phyloP scores from a whole-genome alignment of 768 basidiomycete genomes.

The Holtermannia corniformis region DNA sequence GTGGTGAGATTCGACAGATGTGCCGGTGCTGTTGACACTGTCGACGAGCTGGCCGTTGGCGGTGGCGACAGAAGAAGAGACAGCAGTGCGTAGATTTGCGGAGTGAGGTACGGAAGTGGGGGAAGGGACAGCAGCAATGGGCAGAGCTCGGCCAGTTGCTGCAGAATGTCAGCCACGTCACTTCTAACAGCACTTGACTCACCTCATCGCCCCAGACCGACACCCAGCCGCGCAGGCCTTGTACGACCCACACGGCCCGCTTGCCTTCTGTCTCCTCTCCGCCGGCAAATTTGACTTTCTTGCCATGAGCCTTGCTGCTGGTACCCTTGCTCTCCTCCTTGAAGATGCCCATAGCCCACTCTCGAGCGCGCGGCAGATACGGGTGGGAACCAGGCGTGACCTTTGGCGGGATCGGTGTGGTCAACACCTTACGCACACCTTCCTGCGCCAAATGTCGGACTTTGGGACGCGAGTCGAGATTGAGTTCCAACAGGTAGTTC shows the following conservation, averaged over 20 bases:
- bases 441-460: slow-evolving; percentile 86
- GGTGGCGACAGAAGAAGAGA: slow-evolving; percentile 59
- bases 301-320: slow-evolving; percentile 53
- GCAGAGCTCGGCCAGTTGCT: slow-evolving; percentile 66
- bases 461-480: slow-evolving; percentile 82
- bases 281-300: slow-evolving; percentile 48
- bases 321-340: slow-evolving; percentile 55
- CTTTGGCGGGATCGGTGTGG: slow-evolving; percentile 65
- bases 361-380: slow-evolving; percentile 68
- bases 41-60: slow-evolving; percentile 18
- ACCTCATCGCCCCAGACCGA: slow-evolving; percentile 54
- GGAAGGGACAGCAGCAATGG: slow-evolving; percentile 68
- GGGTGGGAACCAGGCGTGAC: slow-evolving; percentile 57
- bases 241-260: slow-evolving; percentile 52
- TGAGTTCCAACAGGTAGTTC: slow-evolving; percentile 70
- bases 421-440: slow-evolving; percentile 65
- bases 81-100: slow-evolving; percentile 75
- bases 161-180: slow-evolving; percentile 4
- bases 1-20: slow-evolving; percentile 36
- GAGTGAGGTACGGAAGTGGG: slow-evolving; percentile 76
- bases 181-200: slow-evolving; percentile 37
- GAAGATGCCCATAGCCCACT: slow-evolving; percentile 64
- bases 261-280: slow-evolving; percentile 55
- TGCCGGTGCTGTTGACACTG: slow-evolving; percentile 12
- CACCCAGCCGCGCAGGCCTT: slow-evolving; percentile 51